Percentiles rank a stretch among this genome's conserved stretches.
phyloP scores from a whole-genome alignment of 257 asterid species.

The Solanum ossicruentum region DNA sequence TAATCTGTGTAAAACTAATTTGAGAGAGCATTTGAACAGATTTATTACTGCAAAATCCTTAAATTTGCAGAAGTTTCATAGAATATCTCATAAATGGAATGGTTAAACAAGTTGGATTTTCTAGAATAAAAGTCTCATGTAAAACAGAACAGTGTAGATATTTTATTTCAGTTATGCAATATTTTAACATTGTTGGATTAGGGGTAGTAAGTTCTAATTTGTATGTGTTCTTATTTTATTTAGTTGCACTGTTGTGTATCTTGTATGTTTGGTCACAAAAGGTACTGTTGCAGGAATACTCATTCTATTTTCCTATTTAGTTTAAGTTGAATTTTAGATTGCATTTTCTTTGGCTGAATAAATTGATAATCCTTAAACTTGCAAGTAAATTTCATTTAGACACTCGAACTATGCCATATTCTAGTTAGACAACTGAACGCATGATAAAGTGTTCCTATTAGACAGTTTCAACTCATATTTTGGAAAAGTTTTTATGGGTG shows the following conservation, averaged over 20 bases:
- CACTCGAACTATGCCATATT: not conserved
- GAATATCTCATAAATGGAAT: not conserved
- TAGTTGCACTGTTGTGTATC: not conserved
- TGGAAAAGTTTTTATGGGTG: not conserved
- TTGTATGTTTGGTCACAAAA: not conserved
- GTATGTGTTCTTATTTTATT: not conserved
- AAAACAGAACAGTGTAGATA: not conserved
- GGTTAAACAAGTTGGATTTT: not conserved
- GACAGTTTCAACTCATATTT: not conserved
- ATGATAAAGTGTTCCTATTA: not conserved
- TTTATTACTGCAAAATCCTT: not conserved
- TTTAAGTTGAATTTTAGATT: not conserved
- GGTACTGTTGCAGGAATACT: not conserved
- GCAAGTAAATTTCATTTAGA: not conserved
- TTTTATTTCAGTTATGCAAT: not conserved
- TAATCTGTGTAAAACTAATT: not conserved
- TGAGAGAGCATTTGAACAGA: not conserved
- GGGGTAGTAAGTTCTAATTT: not conserved
- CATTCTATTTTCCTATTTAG: not conserved
- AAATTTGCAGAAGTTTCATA: not conserved
- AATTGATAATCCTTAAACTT: not conserved
- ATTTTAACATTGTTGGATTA: not conserved
- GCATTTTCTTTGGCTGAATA: not conserved
- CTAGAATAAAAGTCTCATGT: not conserved
- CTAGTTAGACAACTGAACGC: not conserved